Percentiles rank a stretch among this genome's conserved stretches.
phyloP scores from a whole-genome alignment of 805 yeast genomes.

The Sugiyamaella qingdaonensis region DNA sequence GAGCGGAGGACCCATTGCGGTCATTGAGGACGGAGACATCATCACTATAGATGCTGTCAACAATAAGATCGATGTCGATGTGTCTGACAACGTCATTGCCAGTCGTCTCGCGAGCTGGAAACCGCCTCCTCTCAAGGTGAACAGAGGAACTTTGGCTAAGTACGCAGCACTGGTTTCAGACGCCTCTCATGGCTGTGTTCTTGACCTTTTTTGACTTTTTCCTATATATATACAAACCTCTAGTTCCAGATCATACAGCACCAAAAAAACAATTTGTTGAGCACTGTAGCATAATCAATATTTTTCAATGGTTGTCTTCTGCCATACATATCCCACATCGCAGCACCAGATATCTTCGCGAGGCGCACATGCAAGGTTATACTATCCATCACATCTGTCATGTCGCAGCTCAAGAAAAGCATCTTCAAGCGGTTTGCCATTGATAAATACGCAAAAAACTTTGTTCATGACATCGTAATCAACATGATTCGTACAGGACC shows the following conservation, averaged over 20 bases:
- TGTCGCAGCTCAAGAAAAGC: no score
- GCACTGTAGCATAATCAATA: neutral
- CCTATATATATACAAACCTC: neutral
- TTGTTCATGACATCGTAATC: slow-evolving; percentile 32
- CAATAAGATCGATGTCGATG: slow-evolving; percentile 76
- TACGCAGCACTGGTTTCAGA: slow-evolving; percentile 79
- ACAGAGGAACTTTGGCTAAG: slow-evolving; percentile 83
- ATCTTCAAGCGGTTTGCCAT: slow-evolving; percentile 19
- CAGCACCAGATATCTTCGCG: no score
- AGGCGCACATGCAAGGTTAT: no score
- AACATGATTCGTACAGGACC: slow-evolving; percentile 58
- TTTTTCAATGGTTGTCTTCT: neutral
- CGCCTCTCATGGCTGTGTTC: slow-evolving; percentile 88
- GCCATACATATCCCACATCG: neutral
- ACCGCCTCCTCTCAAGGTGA: slow-evolving; percentile 78
- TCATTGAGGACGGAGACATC: slow-evolving; percentile 83
- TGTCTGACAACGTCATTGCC: slow-evolving; percentile 62
- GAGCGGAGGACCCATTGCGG: slow-evolving; percentile 95
- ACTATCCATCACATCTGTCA: no score
- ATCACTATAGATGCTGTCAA: slow-evolving; percentile 88
- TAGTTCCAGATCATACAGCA: no score
- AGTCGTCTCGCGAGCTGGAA: slow-evolving; percentile 70
- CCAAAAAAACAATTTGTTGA: neutral
- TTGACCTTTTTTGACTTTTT: slow-evolving; percentile 28
- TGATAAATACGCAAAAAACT: slow-evolving; percentile 21